phyloP scores from a whole-genome alignment of 73 alveolate genomes.

The Paramecium pentaurelia region DNA sequence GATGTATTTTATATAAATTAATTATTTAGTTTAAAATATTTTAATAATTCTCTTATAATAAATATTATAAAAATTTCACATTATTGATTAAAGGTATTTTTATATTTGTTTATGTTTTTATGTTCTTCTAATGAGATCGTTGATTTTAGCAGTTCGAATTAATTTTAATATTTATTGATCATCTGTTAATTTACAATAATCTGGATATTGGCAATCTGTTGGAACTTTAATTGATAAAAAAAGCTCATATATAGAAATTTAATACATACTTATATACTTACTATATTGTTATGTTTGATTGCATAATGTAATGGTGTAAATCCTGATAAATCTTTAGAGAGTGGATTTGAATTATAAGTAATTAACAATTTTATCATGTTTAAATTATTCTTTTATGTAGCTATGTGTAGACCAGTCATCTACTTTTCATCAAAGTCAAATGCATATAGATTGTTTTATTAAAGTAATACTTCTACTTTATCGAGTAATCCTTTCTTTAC shows the following conservation, averaged over 20 bases:
- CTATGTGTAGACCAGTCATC: slow-evolving; percentile 5
- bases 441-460: neutral
- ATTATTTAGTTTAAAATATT: too few species aligned
- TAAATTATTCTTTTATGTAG: neutral
- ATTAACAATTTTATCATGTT: neutral
- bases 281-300: neutral
- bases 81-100: neutral
- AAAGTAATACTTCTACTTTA: neutral
- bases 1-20: too few species aligned
- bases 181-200: neutral
- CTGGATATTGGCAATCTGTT: neutral
- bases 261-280: neutral
- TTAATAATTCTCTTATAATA: neutral
- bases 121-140: neutral
- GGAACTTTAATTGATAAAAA: neutral
- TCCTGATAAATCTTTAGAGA: neutral
- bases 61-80: neutral
- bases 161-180: neutral
- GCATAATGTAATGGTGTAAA: slow-evolving; percentile 5
- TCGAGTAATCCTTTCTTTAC: slow-evolving; percentile 8
- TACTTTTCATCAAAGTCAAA: neutral
- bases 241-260: neutral
- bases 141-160: neutral
- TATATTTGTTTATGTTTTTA: neutral
- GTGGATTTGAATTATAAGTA: neutral